These are phyloP conservation scores for Phytophthora cryptogea DNA, from an alignment of 352 stramenopile species.

Conservation along the genomic window DNA sequence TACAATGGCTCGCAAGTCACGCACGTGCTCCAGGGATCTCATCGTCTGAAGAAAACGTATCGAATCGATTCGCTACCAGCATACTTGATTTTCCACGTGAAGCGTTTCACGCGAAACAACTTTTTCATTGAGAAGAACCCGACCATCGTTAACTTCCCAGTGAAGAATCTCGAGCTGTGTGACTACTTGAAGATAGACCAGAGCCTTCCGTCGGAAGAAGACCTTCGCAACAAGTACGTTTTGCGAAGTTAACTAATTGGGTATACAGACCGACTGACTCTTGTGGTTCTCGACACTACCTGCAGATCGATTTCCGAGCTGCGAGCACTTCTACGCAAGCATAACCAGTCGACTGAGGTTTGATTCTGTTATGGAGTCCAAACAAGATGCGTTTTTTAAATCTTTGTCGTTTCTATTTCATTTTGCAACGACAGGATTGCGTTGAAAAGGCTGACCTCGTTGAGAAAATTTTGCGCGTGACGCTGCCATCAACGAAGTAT, in stretches of 20 bases:
- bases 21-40: conserved; percentile 78
- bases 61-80: conserved; percentile 89
- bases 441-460: conserved; percentile 83
- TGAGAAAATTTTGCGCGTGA: conserved; percentile 58
- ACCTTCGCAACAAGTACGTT: conserved; percentile 49
- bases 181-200: conserved; percentile 83
- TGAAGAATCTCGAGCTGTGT: conserved; percentile 98
- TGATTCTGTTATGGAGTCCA: not conserved
- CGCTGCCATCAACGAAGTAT: conserved; percentile 69
- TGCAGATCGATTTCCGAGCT: conserved; percentile 70
- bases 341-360: conserved; percentile 54
- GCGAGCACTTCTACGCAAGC: conserved; percentile 55
- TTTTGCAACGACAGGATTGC: conserved; percentile 50
- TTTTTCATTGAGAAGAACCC: conserved; percentile 99
- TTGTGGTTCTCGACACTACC: not conserved
- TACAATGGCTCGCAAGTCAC: conserved; percentile 93
- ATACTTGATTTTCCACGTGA: conserved; percentile 98
- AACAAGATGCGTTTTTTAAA: not conserved
- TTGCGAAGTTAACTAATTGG: not conserved
- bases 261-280: not conserved
- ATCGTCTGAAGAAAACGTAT: conserved; percentile 93
- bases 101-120: conserved; percentile 97
- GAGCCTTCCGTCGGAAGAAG: conserved; percentile 51
- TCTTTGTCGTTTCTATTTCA: not conserved
- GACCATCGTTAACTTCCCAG: conserved; percentile 99